Conservation (phyloP, 192 early-diverging fungal genomes). For the Linderina pennispora region DNA sequence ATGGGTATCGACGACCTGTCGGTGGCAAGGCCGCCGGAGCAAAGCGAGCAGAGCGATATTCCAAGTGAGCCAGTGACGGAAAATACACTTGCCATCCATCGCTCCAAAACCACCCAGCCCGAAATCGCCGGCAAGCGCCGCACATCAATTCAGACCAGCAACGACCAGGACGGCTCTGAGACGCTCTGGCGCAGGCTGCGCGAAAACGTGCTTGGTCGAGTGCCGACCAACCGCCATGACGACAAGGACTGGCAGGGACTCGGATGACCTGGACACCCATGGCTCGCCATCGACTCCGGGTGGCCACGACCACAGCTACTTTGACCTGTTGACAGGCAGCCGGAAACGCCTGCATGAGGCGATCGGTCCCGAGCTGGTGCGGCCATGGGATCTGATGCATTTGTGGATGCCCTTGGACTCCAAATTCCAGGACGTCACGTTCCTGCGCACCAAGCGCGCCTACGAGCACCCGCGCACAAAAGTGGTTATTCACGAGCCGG, state of each 20-base stretch:
- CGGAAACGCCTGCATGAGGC: neutral
- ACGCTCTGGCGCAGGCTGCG: slow-evolving; percentile 40
- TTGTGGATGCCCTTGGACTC: slow-evolving; percentile 4
- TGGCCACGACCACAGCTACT: too few relatives aligned
- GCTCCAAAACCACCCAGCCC: neutral
- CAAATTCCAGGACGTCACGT: slow-evolving; percentile 9
- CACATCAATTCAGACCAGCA: slow-evolving; percentile 8
- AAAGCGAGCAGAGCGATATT: neutral
- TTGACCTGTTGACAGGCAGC: neutral
- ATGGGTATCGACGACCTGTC: slow-evolving; percentile 10
- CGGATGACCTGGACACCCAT: too few relatives aligned
- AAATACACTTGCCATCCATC: too few relatives aligned
- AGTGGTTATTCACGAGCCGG: slow-evolving; percentile 6
- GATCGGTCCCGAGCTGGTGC: neutral
- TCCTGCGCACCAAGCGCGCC: slow-evolving; percentile 17
- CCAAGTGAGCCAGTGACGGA: neutral
- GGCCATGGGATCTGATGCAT: neutral
- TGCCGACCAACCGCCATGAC: slow-evolving; percentile 3
- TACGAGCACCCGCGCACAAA: slow-evolving; percentile 18
- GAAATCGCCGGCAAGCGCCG: neutral
- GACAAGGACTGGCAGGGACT: neutral
- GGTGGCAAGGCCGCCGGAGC: neutral
- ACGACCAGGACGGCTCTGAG: slow-evolving; percentile 13
- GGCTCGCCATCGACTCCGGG: too few relatives aligned
- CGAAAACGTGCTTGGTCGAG: slow-evolving; percentile 35